phyloP scores from a whole-genome alignment of 2,329 filamentous ascomycete genomes.

The Stenocarpella maydis region DNA sequence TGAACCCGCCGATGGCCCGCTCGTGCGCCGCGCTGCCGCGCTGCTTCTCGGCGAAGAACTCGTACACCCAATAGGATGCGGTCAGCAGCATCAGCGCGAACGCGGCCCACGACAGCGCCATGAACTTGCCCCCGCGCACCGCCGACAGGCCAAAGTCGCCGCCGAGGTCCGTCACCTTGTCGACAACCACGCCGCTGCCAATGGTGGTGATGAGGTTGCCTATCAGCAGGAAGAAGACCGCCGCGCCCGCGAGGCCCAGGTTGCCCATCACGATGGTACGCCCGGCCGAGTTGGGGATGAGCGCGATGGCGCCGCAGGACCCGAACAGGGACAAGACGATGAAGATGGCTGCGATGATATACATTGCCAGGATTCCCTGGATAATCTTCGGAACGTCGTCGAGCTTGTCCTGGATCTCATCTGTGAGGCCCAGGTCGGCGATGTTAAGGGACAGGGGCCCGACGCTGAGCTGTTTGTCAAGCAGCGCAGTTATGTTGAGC shows the following conservation, averaged over 20 bases:
- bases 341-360: constrained; percentile 36
- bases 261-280: constrained; percentile 47
- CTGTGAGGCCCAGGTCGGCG: constrained; percentile 36
- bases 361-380: constrained; percentile 37
- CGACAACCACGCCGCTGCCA: constrained; percentile 50
- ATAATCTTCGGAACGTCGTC: constrained; percentile 35
- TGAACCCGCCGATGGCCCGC: constrained; percentile 12
- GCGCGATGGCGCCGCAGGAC: constrained; percentile 33
- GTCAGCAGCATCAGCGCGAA: constrained; percentile 53
- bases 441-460: constrained; percentile 37
- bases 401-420: constrained; percentile 34
- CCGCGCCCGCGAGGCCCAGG: constrained; percentile 47
- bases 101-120: constrained; percentile 56
- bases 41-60: constrained; percentile 29
- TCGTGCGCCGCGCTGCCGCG: neutral
- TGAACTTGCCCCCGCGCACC: constrained; percentile 52
- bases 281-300: constrained; percentile 30
- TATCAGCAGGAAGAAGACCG: constrained; percentile 48
- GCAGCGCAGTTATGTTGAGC: constrained; percentile 37
- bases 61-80: constrained; percentile 15
- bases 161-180: constrained; percentile 52
- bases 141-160: constrained; percentile 55
- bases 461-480: constrained; percentile 36
- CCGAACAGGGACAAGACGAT: constrained; percentile 35
- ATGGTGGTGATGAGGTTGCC: constrained; percentile 55